A percentile compares a stretch with the other conserved stretches of the same genome.
These are phyloP conservation scores for Proteromonas lacertae DNA, from an alignment of 352 stramenopile species.

Conservation along the genomic window DNA sequence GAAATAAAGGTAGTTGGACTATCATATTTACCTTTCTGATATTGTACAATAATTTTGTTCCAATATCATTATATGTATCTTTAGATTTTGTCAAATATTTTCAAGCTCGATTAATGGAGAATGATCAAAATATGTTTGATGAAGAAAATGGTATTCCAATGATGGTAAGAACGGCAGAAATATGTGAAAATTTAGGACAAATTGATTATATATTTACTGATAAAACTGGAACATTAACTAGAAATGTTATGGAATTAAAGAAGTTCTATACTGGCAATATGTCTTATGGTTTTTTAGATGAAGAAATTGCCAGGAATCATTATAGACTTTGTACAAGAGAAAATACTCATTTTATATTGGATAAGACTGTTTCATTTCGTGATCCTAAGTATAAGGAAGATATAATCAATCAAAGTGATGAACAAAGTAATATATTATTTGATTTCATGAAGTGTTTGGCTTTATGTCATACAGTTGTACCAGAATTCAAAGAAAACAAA, in stretches of 20 bases:
- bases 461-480: conserved; percentile 16
- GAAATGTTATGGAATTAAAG: too few species aligned
- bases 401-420: too few species aligned
- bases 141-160: conserved; percentile 42
- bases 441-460: conserved; percentile 37
- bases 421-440: conserved; percentile 38
- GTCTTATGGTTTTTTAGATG: neutral
- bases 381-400: neutral
- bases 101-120: conserved; percentile 50
- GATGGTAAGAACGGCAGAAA: conserved; percentile 18
- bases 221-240: too few species aligned
- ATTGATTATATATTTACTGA: too few species aligned
- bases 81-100: conserved; percentile 73
- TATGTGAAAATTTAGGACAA: too few species aligned
- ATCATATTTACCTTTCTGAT: conserved; percentile 67
- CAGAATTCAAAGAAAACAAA: conserved; percentile 6
- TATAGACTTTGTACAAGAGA: too few species aligned
- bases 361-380: conserved; percentile 1
- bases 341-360: too few species aligned
- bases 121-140: conserved; percentile 52
- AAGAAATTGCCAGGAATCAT: too few species aligned
- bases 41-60: conserved; percentile 77
- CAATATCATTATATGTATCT: conserved; percentile 75
- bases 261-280: neutral
- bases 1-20: neutral